These are phyloP conservation scores for Oryza nivara DNA, from an alignment of 176 grass and related monocot genomes.

Conservation along the genomic window DNA sequence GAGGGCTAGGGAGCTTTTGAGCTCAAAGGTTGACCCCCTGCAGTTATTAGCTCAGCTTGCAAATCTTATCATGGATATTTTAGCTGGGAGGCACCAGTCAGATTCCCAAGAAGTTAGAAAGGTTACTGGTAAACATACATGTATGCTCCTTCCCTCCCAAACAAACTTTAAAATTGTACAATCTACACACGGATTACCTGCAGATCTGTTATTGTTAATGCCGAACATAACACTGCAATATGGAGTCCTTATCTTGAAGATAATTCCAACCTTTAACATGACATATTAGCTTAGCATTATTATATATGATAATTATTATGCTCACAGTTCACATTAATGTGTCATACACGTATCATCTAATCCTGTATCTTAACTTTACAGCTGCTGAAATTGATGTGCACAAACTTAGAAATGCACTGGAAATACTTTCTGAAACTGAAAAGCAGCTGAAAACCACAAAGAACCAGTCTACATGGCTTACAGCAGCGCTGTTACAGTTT, in stretches of 20 bases:
- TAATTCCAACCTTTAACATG: neutral
- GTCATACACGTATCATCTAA: constrained; percentile 32
- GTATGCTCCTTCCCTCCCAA: constrained; percentile 37
- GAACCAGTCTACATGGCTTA: constrained; percentile 93
- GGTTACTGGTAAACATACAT: constrained; percentile 41
- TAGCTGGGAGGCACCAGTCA: constrained; percentile 59
- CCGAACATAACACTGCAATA: neutral
- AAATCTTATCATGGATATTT: constrained; percentile 85
- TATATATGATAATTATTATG: neutral
- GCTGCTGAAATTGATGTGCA: constrained; percentile 64
- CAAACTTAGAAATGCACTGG: constrained; percentile 78
- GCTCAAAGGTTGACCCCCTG: constrained; percentile 73
- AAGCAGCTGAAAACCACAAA: constrained; percentile 89
- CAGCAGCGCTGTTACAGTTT: constrained; percentile 90
- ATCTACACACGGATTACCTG: neutral
- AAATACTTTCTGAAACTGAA: constrained; percentile 98
- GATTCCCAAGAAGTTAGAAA: constrained; percentile 52
- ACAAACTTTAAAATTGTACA: neutral
- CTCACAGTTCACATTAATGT: neutral
- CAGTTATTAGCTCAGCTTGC: constrained; percentile 78
- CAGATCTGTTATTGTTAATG: neutral
- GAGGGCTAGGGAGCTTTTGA: constrained; percentile 82
- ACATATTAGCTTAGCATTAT: neutral
- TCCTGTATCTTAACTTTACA: constrained; percentile 31
- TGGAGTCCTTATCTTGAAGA: constrained; percentile 9